Conservation (phyloP, 768 basidiomycete genomes). For the Pleurotus giganteus region DNA sequence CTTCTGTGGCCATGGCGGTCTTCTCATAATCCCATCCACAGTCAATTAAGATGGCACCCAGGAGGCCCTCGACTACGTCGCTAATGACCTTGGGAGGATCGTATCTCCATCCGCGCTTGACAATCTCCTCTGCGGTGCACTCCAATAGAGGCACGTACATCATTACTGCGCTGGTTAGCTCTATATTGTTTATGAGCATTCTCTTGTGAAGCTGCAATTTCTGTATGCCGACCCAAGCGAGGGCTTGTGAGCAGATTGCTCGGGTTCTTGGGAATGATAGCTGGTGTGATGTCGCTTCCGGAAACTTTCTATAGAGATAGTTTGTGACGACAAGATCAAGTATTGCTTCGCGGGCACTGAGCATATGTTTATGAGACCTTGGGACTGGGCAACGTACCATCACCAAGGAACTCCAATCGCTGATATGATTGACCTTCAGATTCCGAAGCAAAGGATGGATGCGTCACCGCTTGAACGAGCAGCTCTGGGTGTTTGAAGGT, state of each 20-base stretch:
- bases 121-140: slow-evolving; percentile 57
- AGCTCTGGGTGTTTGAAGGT: slow-evolving; percentile 60
- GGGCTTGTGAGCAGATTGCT: slow-evolving; percentile 70
- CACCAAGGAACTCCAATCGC: slow-evolving; percentile 85
- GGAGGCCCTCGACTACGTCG: slow-evolving; percentile 81
- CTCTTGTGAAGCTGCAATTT: slow-evolving; percentile 66
- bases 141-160: slow-evolving; percentile 59
- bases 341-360: slow-evolving; percentile 44
- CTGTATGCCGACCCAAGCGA: slow-evolving; percentile 68
- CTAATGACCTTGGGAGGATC: slow-evolving; percentile 85
- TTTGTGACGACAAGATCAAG: slow-evolving; percentile 71
- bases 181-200: slow-evolving; percentile 65
- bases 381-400: slow-evolving; percentile 57
- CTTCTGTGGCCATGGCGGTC: slow-evolving; percentile 56
- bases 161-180: slow-evolving; percentile 63
- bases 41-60: slow-evolving; percentile 85
- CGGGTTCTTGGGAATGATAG: slow-evolving; percentile 69
- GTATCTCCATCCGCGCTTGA: slow-evolving; percentile 72
- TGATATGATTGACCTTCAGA: slow-evolving; percentile 69
- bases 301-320: slow-evolving; percentile 69
- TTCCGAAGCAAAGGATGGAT: slow-evolving; percentile 65
- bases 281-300: slow-evolving; percentile 71
- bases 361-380: too few species aligned
- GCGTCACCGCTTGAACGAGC: slow-evolving; percentile 79
- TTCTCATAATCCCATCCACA: slow-evolving; percentile 71